A percentile compares a stretch with the other conserved stretches of the same genome.
Evolutionary conservation across 805 yeast genomes (phyloP).

Genomic region (Debaryomyces castellii): DNA sequence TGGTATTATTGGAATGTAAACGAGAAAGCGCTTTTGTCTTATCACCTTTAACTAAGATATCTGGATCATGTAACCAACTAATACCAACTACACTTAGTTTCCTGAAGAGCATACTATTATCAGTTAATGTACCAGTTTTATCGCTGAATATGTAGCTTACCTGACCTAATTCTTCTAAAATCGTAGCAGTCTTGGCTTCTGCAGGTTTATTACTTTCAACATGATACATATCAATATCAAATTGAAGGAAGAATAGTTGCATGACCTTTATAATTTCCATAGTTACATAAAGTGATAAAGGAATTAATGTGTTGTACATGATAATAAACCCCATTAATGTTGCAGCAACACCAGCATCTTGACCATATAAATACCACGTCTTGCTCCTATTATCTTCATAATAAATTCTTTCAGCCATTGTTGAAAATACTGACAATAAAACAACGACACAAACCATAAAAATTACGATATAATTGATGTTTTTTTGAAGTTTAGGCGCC

Average conservation of each 20-base stretch:
- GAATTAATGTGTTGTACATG: slow-evolving; percentile 96
- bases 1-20: background rate
- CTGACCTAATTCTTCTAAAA: slow-evolving; percentile 95
- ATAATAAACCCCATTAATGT: slow-evolving; percentile 94
- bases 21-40: background rate
- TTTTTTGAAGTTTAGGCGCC: slow-evolving; percentile 85
- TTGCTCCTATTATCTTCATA: slow-evolving; percentile 40
- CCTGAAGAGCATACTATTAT: slow-evolving; percentile 88
- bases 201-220: slow-evolving; percentile 83
- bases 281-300: slow-evolving; percentile 90
- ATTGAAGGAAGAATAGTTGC: slow-evolving; percentile 78
- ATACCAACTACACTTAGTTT: slow-evolving; percentile 85
- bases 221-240: slow-evolving; percentile 95
- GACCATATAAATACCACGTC: slow-evolving; percentile 70
- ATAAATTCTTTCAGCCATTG: slow-evolving; percentile 69
- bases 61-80: slow-evolving; percentile 83
- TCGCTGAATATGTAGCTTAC: slow-evolving; percentile 94
- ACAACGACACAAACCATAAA: slow-evolving; percentile 87
- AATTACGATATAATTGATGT: slow-evolving; percentile 78
- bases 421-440: slow-evolving; percentile 71
- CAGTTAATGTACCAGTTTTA: slow-evolving; percentile 96
- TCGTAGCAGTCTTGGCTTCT: slow-evolving; percentile 92
- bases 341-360: slow-evolving; percentile 83
- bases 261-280: slow-evolving; percentile 92
- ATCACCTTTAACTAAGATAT: slow-evolving; percentile 30